phyloP scores from a whole-genome alignment of 208 protist genomes.

The Crithidia mellificae region DNA sequence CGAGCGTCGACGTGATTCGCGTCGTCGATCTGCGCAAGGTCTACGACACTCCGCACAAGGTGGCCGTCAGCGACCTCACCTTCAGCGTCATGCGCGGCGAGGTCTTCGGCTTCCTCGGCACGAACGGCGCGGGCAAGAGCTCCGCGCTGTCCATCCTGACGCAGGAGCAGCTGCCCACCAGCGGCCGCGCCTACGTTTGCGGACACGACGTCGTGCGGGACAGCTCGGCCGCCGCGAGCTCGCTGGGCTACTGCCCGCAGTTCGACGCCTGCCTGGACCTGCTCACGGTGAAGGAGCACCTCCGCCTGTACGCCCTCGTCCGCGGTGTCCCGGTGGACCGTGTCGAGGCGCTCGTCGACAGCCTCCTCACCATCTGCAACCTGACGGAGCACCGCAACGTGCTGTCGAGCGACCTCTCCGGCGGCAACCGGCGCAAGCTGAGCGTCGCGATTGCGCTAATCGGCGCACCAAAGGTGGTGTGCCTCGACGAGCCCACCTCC shows the following conservation, averaged over 20 bases:
- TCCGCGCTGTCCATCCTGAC: constrained; percentile 83
- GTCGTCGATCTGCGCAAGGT: constrained; percentile 65
- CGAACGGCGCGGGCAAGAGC: constrained; percentile 90
- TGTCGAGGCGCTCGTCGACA: constrained; percentile 31
- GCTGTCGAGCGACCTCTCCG: constrained; percentile 34
- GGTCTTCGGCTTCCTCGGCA: constrained; percentile 87
- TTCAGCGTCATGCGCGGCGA: constrained; percentile 73
- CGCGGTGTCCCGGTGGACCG: constrained; percentile 37
- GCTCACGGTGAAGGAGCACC: constrained; percentile 93
- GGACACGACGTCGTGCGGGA: constrained; percentile 40
- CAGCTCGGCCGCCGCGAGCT: constrained; percentile 48
- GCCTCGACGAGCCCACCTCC: constrained; percentile 78
- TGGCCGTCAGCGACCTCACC: constrained; percentile 67
- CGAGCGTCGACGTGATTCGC: constrained; percentile 43
- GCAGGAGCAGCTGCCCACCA: constrained; percentile 68
- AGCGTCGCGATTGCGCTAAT: constrained; percentile 66
- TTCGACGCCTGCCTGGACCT: constrained; percentile 93
- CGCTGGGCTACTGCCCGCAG: constrained; percentile 96
- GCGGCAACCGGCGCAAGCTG: constrained; percentile 81
- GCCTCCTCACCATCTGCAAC: constrained; percentile 36
- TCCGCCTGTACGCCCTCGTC: constrained; percentile 51
- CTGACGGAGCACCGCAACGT: constrained; percentile 33
- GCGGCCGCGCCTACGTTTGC: constrained; percentile 53
- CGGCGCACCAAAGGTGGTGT: constrained; percentile 53
- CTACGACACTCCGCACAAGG: constrained; percentile 70